These are phyloP conservation scores for Phytopythium delawarense DNA, from an alignment of 352 stramenopile species.

Conservation along the genomic window DNA sequence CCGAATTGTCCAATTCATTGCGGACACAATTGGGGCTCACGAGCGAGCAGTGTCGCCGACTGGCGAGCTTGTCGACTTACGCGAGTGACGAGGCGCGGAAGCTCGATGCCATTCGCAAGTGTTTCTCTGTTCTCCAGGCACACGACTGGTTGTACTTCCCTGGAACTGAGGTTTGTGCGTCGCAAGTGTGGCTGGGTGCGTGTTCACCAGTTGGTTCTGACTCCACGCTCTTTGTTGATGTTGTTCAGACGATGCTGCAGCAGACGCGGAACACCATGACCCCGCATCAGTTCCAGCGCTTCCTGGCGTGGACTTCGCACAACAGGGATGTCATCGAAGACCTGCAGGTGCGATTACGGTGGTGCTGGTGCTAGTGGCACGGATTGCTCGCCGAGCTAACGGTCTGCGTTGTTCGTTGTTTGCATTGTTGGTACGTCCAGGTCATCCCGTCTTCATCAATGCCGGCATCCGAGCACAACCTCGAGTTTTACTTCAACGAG, in stretches of 20 bases:
- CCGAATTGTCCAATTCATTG: constrained; percentile 48
- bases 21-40: constrained; percentile 62
- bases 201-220: background rate
- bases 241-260: constrained; percentile 59
- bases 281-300: constrained; percentile 77
- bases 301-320: constrained; percentile 73
- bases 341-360: constrained; percentile 38
- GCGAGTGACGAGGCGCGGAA: constrained; percentile 68
- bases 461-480: constrained; percentile 35
- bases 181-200: background rate
- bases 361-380: background rate
- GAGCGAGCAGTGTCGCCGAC: constrained; percentile 56
- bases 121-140: constrained; percentile 72
- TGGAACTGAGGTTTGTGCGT: constrained; percentile 62
- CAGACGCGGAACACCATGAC: constrained; percentile 79
- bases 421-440: constrained; percentile 15
- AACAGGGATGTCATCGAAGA: constrained; percentile 70
- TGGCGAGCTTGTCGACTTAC: constrained; percentile 37
- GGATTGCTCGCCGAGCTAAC: constrained; percentile 5
- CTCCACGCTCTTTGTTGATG: background rate
- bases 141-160: constrained; percentile 87
- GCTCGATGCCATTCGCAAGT: constrained; percentile 82
- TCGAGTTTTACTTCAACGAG: constrained; percentile 80
- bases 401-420: background rate
- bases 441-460: constrained; percentile 36